phyloP scores from a whole-genome alignment of 2,329 filamentous ascomycete species.

The Neofusicoccum kwambonambiense region DNA sequence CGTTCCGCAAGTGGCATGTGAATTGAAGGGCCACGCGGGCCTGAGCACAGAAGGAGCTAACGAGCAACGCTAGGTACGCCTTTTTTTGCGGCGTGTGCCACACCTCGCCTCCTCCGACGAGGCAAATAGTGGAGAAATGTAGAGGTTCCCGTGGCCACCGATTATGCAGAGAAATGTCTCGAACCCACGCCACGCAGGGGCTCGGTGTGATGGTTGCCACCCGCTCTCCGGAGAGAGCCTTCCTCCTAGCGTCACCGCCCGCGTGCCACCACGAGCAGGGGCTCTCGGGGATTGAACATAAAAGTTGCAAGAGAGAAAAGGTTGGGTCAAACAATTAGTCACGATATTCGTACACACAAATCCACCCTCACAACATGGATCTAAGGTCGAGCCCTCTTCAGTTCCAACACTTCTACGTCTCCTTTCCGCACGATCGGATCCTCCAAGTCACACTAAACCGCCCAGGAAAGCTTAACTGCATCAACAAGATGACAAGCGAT shows the following conservation, averaged over 20 bases:
- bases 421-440: conserved; percentile 18
- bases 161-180: not conserved
- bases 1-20: not conserved
- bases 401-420: conserved; percentile 18
- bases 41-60: not conserved
- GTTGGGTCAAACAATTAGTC: not conserved
- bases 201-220: not conserved
- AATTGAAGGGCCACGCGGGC: not conserved
- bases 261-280: too few relatives aligned
- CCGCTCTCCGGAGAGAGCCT: too few relatives aligned
- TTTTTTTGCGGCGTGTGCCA: not conserved
- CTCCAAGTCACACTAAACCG: conserved; percentile 48
- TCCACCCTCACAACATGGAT: too few relatives aligned
- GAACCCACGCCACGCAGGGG: not conserved
- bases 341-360: not conserved
- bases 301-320: too few relatives aligned
- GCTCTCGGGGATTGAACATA: too few relatives aligned
- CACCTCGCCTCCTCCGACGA: not conserved
- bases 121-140: not conserved
- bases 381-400: conserved; percentile 1
- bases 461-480: conserved; percentile 40
- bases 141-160: not conserved
- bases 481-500: conserved; percentile 42
- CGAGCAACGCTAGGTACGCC: not conserved
- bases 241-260: too few relatives aligned